Conservation (phyloP, 257 asterid genomes). For the Salvia rosmarinus region DNA sequence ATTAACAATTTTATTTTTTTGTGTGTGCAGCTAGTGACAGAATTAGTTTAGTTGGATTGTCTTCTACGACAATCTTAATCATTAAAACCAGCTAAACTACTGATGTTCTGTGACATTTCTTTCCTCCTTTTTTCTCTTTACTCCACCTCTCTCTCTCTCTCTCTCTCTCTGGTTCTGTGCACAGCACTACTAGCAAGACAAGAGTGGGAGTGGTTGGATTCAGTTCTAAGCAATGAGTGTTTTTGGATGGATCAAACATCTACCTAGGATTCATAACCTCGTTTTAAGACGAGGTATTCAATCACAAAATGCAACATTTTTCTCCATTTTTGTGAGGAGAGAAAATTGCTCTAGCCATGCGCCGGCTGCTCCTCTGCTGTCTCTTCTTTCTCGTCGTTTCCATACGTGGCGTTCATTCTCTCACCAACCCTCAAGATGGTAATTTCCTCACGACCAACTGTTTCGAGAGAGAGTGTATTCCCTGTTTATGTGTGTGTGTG, state of each 20-base stretch:
- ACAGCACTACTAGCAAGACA: constrained; percentile 11
- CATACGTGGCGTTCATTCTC: constrained; percentile 28
- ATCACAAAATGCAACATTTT: not conserved
- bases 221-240: constrained; percentile 40
- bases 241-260: constrained; percentile 28
- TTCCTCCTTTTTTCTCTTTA: not conserved
- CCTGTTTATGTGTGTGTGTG: not conserved
- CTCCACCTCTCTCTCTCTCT: constrained; percentile 32
- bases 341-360: constrained; percentile 36
- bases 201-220: constrained; percentile 41
- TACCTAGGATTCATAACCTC: constrained; percentile 27
- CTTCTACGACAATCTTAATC: constrained; percentile 55
- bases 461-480: no score
- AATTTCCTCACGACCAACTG: constrained; percentile 9
- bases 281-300: constrained; percentile 15
- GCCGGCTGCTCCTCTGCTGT: constrained; percentile 30
- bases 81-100: constrained; percentile 35
- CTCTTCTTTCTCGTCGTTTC: constrained; percentile 28
- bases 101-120: not conserved
- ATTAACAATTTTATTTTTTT: not conserved
- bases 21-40: not conserved
- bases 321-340: not conserved
- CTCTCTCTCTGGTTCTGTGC: not conserved
- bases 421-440: constrained; percentile 60
- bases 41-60: constrained; percentile 31